A percentile compares a stretch with the other conserved stretches of the same genome.
Conservation (phyloP, 176 grass and related monocot genomes). For the Oryza brachyantha region DNA sequence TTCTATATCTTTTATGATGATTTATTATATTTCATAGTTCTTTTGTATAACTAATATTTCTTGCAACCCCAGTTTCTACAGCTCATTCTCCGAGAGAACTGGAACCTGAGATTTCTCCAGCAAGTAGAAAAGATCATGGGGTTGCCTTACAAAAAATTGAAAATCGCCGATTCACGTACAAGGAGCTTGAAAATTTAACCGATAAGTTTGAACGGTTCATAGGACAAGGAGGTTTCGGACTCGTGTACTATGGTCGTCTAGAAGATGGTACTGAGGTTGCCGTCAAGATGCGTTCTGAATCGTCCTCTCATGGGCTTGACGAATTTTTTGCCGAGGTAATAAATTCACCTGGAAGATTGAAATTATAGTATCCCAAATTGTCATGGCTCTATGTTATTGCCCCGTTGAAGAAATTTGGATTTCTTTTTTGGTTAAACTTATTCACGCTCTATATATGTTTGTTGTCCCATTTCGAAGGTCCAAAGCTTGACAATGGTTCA, state of each 20-base stretch:
- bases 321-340: slow-evolving; percentile 14
- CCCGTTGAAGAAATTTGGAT: not conserved
- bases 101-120: not conserved
- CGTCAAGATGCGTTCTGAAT: no score
- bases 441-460: not conserved
- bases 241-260: slow-evolving; percentile 15
- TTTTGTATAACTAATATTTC: not conserved
- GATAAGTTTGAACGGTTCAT: slow-evolving; percentile 5
- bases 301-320: no score
- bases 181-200: not conserved
- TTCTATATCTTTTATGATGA: no score
- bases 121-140: not conserved
- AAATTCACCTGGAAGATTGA: no score
- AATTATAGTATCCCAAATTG: no score
- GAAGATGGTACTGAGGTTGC: slow-evolving; percentile 15
- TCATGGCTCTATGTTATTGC: not conserved
- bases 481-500: no score
- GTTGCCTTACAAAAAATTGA: not conserved
- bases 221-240: slow-evolving; percentile 34
- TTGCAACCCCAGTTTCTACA: not conserved
- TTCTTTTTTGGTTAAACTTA: slow-evolving; percentile 11
- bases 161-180: slow-evolving; percentile 14
- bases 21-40: no score
- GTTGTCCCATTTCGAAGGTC: not conserved
- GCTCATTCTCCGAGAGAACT: not conserved